phyloP scores from a whole-genome alignment of 495 filamentous ascomycete genomes.

The Xylaria cubensis region DNA sequence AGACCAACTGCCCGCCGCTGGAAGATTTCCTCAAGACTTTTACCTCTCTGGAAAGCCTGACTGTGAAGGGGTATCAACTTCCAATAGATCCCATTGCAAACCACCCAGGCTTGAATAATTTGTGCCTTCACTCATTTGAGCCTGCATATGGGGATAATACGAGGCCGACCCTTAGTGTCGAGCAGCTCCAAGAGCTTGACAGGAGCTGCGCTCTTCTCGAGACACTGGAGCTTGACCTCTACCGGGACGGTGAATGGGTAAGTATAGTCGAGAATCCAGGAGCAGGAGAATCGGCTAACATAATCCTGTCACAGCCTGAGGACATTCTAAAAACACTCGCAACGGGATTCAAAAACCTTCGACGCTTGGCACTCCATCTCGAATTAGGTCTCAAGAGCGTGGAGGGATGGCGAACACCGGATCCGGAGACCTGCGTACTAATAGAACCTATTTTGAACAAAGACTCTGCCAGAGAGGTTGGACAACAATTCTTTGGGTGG shows the following conservation, averaged over 20 bases:
- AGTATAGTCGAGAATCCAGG: neutral
- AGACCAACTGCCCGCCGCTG: neutral
- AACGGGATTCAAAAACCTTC: constrained; percentile 21
- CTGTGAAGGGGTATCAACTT: constrained; percentile 10
- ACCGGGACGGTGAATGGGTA: constrained; percentile 23
- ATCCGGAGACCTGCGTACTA: neutral
- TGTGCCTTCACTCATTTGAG: constrained; percentile 20
- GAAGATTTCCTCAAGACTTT: neutral
- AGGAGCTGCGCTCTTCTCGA: constrained; percentile 16
- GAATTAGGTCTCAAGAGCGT: constrained; percentile 7
- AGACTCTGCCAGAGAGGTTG: constrained; percentile 3
- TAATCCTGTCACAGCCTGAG: neutral
- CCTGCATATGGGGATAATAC: neutral
- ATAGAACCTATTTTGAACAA: constrained; percentile 11
- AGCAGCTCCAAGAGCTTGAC: constrained; percentile 14
- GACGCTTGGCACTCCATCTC: constrained; percentile 16
- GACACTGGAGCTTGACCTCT: constrained; percentile 22
- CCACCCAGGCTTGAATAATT: constrained; percentile 16
- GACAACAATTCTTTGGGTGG: constrained; percentile 13
- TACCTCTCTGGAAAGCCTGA: constrained; percentile 14
- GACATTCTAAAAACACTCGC: neutral
- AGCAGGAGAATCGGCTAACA: neutral
- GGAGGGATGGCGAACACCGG: neutral
- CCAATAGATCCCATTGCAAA: neutral
- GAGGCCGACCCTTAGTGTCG: constrained; percentile 10